phyloP scores from a whole-genome alignment of 306 rosid genomes.

The barrel medic (Medicago truncatula) region DNA sequence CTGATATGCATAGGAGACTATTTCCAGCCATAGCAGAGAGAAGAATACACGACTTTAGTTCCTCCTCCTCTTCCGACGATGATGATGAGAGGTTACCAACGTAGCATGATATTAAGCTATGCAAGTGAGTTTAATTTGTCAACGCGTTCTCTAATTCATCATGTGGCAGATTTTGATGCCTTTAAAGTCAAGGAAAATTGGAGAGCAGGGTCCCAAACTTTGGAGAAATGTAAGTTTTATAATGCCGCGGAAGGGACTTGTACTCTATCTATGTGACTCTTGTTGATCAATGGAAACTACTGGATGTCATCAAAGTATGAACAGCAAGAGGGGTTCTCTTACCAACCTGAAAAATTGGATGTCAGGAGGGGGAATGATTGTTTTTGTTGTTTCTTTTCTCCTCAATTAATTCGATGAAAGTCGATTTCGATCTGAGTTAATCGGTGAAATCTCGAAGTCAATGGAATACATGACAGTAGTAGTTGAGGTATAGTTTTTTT shows the following conservation, averaged over 20 bases:
- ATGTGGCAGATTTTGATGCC: constrained; percentile 1
- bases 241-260: constrained; percentile 27
- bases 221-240: constrained; percentile 4
- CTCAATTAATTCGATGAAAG: background rate
- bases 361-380: constrained; percentile 12
- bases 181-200: constrained; percentile 7
- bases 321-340: background rate
- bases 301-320: constrained; percentile 22
- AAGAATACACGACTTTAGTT: constrained; percentile 60
- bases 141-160: constrained; percentile 16
- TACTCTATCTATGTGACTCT: background rate
- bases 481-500: constrained; percentile 18
- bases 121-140: constrained; percentile 30
- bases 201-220: constrained; percentile 1
- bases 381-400: constrained; percentile 23
- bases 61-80: constrained; percentile 49
- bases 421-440: background rate
- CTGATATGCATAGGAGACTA: constrained; percentile 53
- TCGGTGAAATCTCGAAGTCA: background rate
- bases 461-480: constrained; percentile 14
- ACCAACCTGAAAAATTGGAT: background rate
- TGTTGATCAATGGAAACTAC: constrained; percentile 27
- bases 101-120: constrained; percentile 35
- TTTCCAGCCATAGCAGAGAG: constrained; percentile 80
- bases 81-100: constrained; percentile 49